These are phyloP conservation scores for Clavispora santaluciae DNA, from an alignment of 805 yeast genomes.

Conservation along the genomic window DNA sequence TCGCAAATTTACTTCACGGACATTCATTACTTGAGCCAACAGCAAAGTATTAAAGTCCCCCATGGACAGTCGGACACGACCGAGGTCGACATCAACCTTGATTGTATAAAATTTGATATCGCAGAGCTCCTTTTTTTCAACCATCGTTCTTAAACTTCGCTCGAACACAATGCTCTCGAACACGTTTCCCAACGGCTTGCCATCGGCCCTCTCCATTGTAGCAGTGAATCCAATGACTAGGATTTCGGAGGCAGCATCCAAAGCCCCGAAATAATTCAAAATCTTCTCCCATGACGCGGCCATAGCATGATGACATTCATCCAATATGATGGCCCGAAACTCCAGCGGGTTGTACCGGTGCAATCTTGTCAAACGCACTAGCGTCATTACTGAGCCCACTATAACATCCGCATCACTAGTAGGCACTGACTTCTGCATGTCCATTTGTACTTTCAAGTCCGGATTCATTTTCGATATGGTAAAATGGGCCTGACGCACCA, in stretches of 20 bases:
- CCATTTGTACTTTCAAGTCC: constrained; percentile 50
- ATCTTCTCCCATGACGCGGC: constrained; percentile 62
- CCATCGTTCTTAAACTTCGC: constrained; percentile 59
- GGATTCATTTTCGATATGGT: constrained; percentile 50
- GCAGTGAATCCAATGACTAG: constrained; percentile 85
- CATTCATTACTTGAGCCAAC: constrained; percentile 53
- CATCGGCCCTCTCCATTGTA: constrained; percentile 76
- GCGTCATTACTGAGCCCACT: constrained; percentile 72
- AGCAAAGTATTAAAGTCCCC: constrained; percentile 54
- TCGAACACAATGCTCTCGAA: constrained; percentile 76
- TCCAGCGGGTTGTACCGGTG: constrained; percentile 49
- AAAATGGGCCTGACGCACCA: constrained; percentile 63
- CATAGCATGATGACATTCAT: constrained; percentile 91
- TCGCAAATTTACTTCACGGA: constrained; percentile 47
- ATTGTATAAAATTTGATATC: constrained; percentile 65
- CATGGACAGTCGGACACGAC: constrained; percentile 21
- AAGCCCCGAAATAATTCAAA: constrained; percentile 54
- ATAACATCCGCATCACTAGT: constrained; percentile 52
- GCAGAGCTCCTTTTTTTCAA: constrained; percentile 62
- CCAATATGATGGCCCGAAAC: constrained; percentile 74
- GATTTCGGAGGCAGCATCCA: constrained; percentile 35
- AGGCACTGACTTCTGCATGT: constrained; percentile 56
- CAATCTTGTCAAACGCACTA: constrained; percentile 45
- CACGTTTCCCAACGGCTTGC: constrained; percentile 47
- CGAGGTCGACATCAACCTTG: constrained; percentile 41